A percentile compares a stretch with the other conserved stretches of the same genome.
Evolutionary conservation across 2,329 filamentous ascomycete genomes (phyloP).

Genomic region (Cercospora janseana): DNA sequence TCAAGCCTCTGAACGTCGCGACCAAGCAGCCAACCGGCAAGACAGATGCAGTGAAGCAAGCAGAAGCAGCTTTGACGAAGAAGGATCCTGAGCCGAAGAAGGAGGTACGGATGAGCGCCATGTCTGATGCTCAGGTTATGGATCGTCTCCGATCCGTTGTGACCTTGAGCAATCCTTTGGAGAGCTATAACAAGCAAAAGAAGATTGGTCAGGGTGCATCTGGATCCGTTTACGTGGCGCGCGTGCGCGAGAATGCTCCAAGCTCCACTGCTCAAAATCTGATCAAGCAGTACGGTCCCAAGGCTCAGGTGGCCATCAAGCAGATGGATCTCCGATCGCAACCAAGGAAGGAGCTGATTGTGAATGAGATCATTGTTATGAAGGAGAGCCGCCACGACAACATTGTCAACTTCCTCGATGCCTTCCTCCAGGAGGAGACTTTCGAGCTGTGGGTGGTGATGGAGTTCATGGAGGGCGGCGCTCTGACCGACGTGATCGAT

Average conservation of each 20-base stretch:
- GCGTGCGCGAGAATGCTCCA: conserved; percentile 83
- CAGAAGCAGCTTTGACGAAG: conserved; percentile 82
- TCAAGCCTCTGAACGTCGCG: conserved; percentile 56
- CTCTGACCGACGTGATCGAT: conserved; percentile 96
- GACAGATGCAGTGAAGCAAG: conserved; percentile 74
- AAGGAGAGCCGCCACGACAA: conserved; percentile 98
- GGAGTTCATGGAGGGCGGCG: conserved; percentile 99
- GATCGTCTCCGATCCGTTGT: conserved; percentile 90
- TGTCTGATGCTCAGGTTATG: conserved; percentile 98
- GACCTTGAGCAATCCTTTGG: conserved; percentile 88
- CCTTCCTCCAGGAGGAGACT: conserved; percentile 91
- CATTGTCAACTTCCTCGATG: conserved; percentile 98
- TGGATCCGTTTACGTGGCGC: conserved; percentile 95
- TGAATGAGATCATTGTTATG: conserved; percentile 99
- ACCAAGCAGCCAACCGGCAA: conserved; percentile 49
- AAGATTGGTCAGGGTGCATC: conserved; percentile 99
- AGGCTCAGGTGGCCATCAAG: conserved; percentile 95
- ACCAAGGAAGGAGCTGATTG: conserved; percentile 94
- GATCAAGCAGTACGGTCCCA: conserved; percentile 72
- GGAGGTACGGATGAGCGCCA: conserved; percentile 96
- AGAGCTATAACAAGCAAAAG: conserved; percentile 98
- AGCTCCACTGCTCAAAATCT: conserved; percentile 77
- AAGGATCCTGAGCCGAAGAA: conserved; percentile 66
- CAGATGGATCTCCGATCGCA: conserved; percentile 99
- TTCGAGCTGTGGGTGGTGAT: conserved; percentile 99